Base-by-base conservation (phyloP, 2,329 filamentous ascomycete genomes). In the Didymella sp. region DNA sequence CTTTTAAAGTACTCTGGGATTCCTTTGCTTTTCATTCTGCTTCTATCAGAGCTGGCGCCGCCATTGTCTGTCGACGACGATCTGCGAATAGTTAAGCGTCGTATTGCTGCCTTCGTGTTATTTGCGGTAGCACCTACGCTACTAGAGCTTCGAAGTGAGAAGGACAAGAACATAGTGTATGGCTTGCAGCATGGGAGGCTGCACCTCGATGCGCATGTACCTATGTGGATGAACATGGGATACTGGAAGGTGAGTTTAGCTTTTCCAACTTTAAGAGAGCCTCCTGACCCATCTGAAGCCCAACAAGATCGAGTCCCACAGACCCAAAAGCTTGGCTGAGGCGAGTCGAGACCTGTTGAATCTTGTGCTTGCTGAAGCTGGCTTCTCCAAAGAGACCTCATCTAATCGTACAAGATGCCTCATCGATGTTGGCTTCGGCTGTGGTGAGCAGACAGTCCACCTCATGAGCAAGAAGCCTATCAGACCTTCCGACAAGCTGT, bases 171-270 rank as follows among this genome's bases (percentile, higher is more conserved):
- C n/a, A 56, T 47, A 0, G 35, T 73, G 5, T 86, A 86, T 60
- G 79, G 80, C 1, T 72, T 86, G 6, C 81, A 83, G 17, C 84
- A 86, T 76, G 85, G 82, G 60, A 79, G 83, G 58, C 78, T 86
- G 45, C 85, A 86, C 62, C 60, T 84, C 21, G 71, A 77, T 17
- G 67, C 82, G 1, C 79, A 80, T 1, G 58, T 62, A 4, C 78
- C 77, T n/a, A 84, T 86, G 83, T 87, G 85, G 84, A 87, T 87
- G 83, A 87, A 86, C 54, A 80, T 87, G 73, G 85, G 84, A 0
- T 86, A 83, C 58, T 87, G 84, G 85, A 81, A 79, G 67, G 81
- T 76, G 6, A 43, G 42, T 22, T 9, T 9, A 12, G 6, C n/a
- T 1, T 21, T 3, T 27, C 11, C 13, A 3, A 6, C 9, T 7